Percentiles rank a stretch among this genome's conserved stretches.
phyloP scores from a whole-genome alignment of 2,329 filamentous ascomycete genomes.

The Nemania serpens region DNA sequence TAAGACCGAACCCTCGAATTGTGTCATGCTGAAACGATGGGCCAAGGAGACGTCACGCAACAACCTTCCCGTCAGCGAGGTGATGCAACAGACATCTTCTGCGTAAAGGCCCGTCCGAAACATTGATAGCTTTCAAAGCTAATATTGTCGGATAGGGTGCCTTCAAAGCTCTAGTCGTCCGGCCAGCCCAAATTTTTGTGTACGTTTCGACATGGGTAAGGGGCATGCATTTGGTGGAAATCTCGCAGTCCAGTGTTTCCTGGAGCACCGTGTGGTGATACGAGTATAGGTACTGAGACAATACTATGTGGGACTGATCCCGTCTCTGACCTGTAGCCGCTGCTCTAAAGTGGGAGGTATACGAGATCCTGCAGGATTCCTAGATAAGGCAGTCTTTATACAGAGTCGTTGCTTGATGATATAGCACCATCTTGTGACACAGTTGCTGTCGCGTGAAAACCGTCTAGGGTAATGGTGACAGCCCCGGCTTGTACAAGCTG shows the following conservation, averaged over 20 bases:
- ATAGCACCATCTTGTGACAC: constrained; percentile 28
- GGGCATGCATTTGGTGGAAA: constrained; percentile 9
- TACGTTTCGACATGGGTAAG: constrained; percentile 28
- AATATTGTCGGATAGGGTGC: constrained; percentile 25
- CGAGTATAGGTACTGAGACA: constrained; percentile 14
- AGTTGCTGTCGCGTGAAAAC: constrained; percentile 66
- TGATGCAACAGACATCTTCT: constrained; percentile 33
- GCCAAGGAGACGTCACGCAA: constrained; percentile 32
- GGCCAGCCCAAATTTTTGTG: constrained; percentile 22
- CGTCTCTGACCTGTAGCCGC: constrained; percentile 5
- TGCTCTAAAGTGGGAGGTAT: constrained; percentile 5
- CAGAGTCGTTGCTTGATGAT: constrained; percentile 28
- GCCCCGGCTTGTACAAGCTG: constrained; percentile 93
- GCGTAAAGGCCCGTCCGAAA: constrained; percentile 25
- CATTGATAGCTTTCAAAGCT: constrained; percentile 17
- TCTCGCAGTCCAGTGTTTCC: constrained; percentile 18
- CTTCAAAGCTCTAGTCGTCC: constrained; percentile 25
- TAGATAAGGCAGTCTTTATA: constrained; percentile 26
- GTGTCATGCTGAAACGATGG: constrained; percentile 37
- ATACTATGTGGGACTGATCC: not conserved
- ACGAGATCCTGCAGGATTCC: constrained; percentile 20
- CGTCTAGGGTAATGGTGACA: constrained; percentile 82
- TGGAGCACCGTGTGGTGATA: constrained; percentile 23
- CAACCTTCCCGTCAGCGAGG: constrained; percentile 35
- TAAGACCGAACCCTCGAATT: constrained; percentile 7